Conservation (phyloP, 176 grass and related monocot genomes). For the Dendrocalamus sinicus region DNA sequence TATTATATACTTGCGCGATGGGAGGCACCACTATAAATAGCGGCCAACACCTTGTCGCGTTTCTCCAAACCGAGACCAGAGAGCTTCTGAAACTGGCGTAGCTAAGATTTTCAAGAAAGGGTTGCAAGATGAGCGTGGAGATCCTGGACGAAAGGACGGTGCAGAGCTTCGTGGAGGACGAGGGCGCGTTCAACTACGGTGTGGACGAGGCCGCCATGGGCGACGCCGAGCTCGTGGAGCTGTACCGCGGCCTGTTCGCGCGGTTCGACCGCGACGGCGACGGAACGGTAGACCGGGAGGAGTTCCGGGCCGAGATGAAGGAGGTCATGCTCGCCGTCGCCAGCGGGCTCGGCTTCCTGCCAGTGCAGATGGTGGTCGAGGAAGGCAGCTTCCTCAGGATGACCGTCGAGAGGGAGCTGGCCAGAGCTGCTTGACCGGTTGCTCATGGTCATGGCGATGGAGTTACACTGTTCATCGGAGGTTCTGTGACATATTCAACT, state of each 20-base stretch:
- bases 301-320: constrained; percentile 81
- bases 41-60: not conserved
- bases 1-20: no score
- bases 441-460: no score
- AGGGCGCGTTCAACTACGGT: constrained; percentile 62
- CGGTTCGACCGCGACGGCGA: constrained; percentile 76
- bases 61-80: constrained; percentile 19
- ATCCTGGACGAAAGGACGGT: constrained; percentile 66
- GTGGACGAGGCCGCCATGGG: constrained; percentile 48
- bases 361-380: constrained; percentile 61
- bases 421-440: not conserved
- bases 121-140: constrained; percentile 69
- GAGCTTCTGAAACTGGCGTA: not conserved
- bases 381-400: constrained; percentile 52
- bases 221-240: constrained; percentile 43
- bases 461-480: no score
- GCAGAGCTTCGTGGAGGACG: constrained; percentile 74
- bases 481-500: no score
- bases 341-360: constrained; percentile 58
- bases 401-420: constrained; percentile 45
- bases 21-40: constrained; percentile 37
- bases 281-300: constrained; percentile 58
- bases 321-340: constrained; percentile 91
- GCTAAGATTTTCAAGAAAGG: not conserved
- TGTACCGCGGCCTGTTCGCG: constrained; percentile 59